Evolutionary conservation across 352 stramenopile species (phyloP).

Genomic region (Globisporangium cystogenes): DNA sequence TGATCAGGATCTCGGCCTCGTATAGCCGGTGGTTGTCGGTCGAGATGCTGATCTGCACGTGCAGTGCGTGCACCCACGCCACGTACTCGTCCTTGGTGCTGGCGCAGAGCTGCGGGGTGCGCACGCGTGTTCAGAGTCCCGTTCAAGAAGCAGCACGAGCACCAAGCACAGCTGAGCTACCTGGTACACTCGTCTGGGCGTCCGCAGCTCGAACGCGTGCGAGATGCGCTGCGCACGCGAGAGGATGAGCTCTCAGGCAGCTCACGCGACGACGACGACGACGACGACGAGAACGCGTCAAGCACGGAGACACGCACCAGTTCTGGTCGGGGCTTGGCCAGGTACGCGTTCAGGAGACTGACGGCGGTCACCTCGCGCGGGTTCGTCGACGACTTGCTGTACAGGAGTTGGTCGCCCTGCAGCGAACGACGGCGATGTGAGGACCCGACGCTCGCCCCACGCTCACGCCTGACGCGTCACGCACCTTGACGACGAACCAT

Average conservation of each 20-base stretch:
- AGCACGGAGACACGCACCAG: conserved; percentile 55
- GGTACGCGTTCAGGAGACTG: conserved; percentile 65
- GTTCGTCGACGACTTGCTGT: conserved; percentile 81
- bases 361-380: conserved; percentile 79
- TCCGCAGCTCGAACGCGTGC: conserved; percentile 78
- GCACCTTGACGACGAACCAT: conserved; percentile 82
- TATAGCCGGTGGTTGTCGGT: conserved; percentile 77
- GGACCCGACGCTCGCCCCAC: not conserved
- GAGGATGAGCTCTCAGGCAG: too few species aligned
- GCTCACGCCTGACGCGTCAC: not conserved
- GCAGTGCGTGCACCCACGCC: conserved; percentile 73
- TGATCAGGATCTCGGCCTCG: conserved; percentile 81
- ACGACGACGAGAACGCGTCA: too few species aligned
- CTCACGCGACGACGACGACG: too few species aligned
- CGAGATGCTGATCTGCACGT: conserved; percentile 74
- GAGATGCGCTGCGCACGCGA: conserved; percentile 38
- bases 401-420: conserved; percentile 73
- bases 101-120: conserved; percentile 46
- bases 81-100: conserved; percentile 79
- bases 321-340: conserved; percentile 72
- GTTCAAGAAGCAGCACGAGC: too few species aligned
- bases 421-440: not conserved
- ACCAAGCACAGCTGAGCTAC: conserved; percentile 17
- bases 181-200: conserved; percentile 63
- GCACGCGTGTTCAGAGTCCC: too few species aligned